Evolutionary conservation across 2,329 filamentous ascomycete genomes (phyloP).

Genomic region (Ophiostoma piceae): DNA sequence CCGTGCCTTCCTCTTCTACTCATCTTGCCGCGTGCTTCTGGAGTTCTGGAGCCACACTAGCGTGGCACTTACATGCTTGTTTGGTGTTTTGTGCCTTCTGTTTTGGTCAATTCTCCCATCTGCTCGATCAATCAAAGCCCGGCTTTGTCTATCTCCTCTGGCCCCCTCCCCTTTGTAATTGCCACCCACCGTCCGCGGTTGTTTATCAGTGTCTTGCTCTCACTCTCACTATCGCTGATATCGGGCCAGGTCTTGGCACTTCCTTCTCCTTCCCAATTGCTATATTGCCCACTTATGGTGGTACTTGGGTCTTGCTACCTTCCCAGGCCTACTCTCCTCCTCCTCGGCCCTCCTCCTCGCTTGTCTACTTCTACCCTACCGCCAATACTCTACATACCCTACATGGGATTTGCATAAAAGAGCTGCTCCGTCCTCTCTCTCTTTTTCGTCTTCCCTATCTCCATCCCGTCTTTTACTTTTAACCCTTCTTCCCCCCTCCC

Average conservation of each 20-base stretch:
- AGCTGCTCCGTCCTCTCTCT: constrained; percentile 4
- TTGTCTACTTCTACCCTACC: not conserved
- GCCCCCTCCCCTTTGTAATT: not conserved
- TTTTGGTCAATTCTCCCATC: not conserved
- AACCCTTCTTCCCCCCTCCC: not conserved
- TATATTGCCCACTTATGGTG: constrained; percentile 15
- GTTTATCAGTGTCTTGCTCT: constrained; percentile 7
- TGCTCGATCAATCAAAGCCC: not conserved
- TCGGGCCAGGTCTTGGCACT: constrained; percentile 9
- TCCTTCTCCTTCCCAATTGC: constrained; percentile 14
- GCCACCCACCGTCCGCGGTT: not conserved
- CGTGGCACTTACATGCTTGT: constrained; percentile 15
- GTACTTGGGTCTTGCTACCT: not conserved
- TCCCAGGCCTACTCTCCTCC: not conserved
- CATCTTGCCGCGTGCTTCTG: not conserved
- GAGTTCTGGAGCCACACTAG: constrained; percentile 13
- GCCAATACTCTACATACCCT: not conserved
- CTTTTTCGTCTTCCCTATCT: constrained; percentile 8
- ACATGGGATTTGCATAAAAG: constrained; percentile 24
- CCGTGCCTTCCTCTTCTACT: constrained; percentile 13
- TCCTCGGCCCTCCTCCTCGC: not conserved
- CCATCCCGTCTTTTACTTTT: not conserved
- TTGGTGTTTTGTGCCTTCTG: not conserved
- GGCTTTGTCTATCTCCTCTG: constrained; percentile 8
- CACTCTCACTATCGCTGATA: not conserved